Conservation (phyloP, 1,139 yeast genomes). For the Sugiyamaella pinicola region DNA sequence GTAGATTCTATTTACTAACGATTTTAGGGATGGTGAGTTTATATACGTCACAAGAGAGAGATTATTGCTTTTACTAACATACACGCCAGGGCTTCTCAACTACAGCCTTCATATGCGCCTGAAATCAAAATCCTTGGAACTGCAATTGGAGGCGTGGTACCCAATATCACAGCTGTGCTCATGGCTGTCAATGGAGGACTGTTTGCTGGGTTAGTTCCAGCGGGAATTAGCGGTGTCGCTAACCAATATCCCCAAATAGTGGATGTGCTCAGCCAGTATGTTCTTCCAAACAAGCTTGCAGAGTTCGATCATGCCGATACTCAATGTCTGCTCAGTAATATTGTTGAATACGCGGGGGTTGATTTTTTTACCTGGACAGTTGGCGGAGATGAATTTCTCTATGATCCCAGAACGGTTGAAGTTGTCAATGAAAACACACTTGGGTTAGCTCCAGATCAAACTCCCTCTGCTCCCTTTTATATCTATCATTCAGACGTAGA, state of each 20-base stretch:
- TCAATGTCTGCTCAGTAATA: slow-evolving; percentile 28
- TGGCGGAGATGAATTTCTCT: slow-evolving; percentile 28
- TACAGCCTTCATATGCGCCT: slow-evolving; percentile 37
- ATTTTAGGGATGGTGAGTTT: slow-evolving; percentile 8
- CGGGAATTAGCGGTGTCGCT: slow-evolving; percentile 37
- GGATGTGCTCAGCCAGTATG: slow-evolving; percentile 14
- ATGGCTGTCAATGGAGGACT: slow-evolving; percentile 27
- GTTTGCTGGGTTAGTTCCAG: slow-evolving; percentile 36
- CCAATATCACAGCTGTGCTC: slow-evolving; percentile 28
- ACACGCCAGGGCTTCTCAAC: slow-evolving; percentile 36
- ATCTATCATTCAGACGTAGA: slow-evolving; percentile 38
- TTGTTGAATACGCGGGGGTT: slow-evolving; percentile 25
- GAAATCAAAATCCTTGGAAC: slow-evolving; percentile 31
- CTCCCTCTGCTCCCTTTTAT: slow-evolving; percentile 34
- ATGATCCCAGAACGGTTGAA: slow-evolving; percentile 19
- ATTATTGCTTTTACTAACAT: slow-evolving; percentile 1
- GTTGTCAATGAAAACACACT: slow-evolving; percentile 28
- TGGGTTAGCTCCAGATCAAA: slow-evolving; percentile 19
- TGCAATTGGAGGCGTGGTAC: slow-evolving; percentile 33
- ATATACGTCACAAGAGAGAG: not conserved
- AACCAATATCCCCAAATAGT: slow-evolving; percentile 36
- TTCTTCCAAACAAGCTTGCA: slow-evolving; percentile 21
- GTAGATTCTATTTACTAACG: not conserved
- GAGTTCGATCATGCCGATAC: slow-evolving; percentile 23
- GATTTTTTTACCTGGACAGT: slow-evolving; percentile 29